phyloP scores from a whole-genome alignment of 2,329 filamentous ascomycete genomes.

The Nectriaceae sp. region DNA sequence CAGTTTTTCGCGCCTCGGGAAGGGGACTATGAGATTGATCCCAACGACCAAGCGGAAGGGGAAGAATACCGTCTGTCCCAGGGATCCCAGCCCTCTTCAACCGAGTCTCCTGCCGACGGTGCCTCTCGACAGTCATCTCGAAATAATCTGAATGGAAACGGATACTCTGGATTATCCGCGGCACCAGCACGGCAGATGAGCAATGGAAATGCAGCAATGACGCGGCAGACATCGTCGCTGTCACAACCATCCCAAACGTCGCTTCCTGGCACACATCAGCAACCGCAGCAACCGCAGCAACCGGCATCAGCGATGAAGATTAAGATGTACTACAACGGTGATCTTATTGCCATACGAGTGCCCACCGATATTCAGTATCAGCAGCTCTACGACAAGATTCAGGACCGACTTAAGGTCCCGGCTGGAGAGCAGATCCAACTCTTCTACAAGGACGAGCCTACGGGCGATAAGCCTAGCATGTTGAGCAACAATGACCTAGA shows the following conservation, averaged over 20 bases:
- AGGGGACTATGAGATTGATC: constrained; percentile 91
- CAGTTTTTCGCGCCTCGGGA: constrained; percentile 89
- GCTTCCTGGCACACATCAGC: constrained; percentile 46
- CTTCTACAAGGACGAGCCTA: constrained; percentile 83
- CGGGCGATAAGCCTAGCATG: constrained; percentile 72
- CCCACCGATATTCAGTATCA: constrained; percentile 76
- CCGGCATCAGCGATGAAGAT: constrained; percentile 73
- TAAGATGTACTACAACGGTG: constrained; percentile 91
- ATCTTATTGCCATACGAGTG: constrained; percentile 89
- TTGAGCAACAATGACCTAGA: constrained; percentile 81
- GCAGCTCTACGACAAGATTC: constrained; percentile 80
- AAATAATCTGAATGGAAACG: constrained; percentile 60
- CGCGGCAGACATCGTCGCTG: constrained; percentile 26
- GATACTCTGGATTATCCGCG: constrained; percentile 55
- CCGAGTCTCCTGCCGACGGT: constrained; percentile 60
- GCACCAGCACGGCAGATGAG: constrained; percentile 43
- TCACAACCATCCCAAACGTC: constrained; percentile 48
- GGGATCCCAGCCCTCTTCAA: constrained; percentile 67
- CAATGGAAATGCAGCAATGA: constrained; percentile 33
- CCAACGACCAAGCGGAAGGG: constrained; percentile 62
- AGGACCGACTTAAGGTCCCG: constrained; percentile 77
- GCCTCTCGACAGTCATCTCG: constrained; percentile 67
- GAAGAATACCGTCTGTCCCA: constrained; percentile 78
- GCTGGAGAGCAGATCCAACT: constrained; percentile 72
- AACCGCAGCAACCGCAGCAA: constrained; percentile 35